These are phyloP conservation scores for Sclerotinia nivalis DNA, from an alignment of 2,329 filamentous ascomycete species.

Conservation along the genomic window DNA sequence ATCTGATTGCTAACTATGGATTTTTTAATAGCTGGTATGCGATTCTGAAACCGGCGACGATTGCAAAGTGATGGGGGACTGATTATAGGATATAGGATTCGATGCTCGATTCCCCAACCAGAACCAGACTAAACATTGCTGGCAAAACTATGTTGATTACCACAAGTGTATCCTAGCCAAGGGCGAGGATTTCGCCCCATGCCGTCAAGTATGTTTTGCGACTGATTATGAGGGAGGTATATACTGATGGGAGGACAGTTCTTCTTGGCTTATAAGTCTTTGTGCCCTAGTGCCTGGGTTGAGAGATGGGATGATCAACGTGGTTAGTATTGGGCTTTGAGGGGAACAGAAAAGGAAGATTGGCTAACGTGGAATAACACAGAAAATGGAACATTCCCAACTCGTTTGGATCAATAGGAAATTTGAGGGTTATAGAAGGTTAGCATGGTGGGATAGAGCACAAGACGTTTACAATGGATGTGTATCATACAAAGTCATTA, in stretches of 20 bases:
- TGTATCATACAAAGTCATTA: slow-evolving; percentile 40
- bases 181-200: slow-evolving; percentile 97
- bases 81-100: slow-evolving; percentile 65
- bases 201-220: slow-evolving; percentile 76
- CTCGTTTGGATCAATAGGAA: slow-evolving; percentile 56
- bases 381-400: slow-evolving; percentile 71
- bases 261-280: slow-evolving; percentile 91
- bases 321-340: slow-evolving; percentile 58
- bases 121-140: slow-evolving; percentile 99
- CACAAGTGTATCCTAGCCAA: slow-evolving; percentile 99
- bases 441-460: slow-evolving; percentile 25
- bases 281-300: slow-evolving; percentile 95
- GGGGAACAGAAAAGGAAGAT: neutral
- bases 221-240: slow-evolving; percentile 48
- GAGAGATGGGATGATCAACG: slow-evolving; percentile 96
- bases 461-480: slow-evolving; percentile 31
- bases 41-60: slow-evolving; percentile 23
- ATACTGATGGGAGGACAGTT: slow-evolving; percentile 61
- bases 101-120: slow-evolving; percentile 98
- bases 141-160: slow-evolving; percentile 99
- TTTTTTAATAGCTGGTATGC: slow-evolving; percentile 50
- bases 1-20: slow-evolving; percentile 45
- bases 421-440: slow-evolving; percentile 10
- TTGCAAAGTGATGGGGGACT: slow-evolving; percentile 23
- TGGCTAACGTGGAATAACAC: slow-evolving; percentile 33